Conservation (phyloP, 2,329 filamentous ascomycete genomes). For the Pseudocercospora musae region DNA sequence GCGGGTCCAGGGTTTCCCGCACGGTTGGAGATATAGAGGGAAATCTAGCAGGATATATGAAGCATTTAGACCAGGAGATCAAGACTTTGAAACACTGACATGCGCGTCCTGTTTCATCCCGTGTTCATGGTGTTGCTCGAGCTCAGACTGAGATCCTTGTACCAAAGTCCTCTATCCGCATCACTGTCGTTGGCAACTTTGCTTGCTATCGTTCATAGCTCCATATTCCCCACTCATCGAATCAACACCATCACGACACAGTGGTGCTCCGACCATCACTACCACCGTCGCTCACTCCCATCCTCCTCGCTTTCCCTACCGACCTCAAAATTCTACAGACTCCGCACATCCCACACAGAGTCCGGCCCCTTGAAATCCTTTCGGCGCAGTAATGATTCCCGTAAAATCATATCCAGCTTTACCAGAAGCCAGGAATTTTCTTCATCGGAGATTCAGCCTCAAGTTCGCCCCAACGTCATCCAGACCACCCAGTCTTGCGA, state of each 20-base stretch:
- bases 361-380: conserved; percentile 41
- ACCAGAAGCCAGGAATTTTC: conserved; percentile 47
- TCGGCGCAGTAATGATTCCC: conserved; percentile 48
- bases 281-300: neutral
- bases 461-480: conserved; percentile 31
- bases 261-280: conserved; percentile 9
- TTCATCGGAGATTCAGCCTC: conserved; percentile 37
- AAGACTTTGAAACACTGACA: neutral
- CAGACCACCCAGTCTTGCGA: conserved; percentile 14
- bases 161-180: neutral
- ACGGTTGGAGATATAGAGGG: neutral
- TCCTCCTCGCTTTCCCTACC: neutral
- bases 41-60: neutral
- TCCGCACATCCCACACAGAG: conserved; percentile 41
- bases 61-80: neutral
- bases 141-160: neutral
- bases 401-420: conserved; percentile 21
- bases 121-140: neutral
- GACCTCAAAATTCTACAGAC: conserved; percentile 40
- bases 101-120: neutral
- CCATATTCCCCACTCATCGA: neutral
- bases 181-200: neutral
- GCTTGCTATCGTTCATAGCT: neutral
- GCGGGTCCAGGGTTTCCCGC: neutral
- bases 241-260: neutral